These are phyloP conservation scores for Komagataella mondaviorum DNA, from an alignment of 805 yeast species.

Conservation along the genomic window DNA sequence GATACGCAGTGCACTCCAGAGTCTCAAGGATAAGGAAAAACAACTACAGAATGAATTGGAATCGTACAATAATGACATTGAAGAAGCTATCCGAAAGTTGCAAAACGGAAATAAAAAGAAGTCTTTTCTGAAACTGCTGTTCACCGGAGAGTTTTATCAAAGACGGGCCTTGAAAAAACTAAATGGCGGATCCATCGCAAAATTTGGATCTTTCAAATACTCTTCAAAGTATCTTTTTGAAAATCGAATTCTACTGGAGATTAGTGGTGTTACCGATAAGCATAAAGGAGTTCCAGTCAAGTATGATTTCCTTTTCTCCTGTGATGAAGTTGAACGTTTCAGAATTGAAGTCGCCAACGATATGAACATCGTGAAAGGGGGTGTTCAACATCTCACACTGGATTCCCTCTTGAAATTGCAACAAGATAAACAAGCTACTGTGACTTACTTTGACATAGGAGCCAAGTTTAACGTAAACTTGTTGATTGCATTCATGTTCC, in stretches of 20 bases:
- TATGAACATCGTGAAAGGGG: slow-evolving; percentile 35
- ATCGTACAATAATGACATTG: slow-evolving; percentile 35
- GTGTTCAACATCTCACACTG: slow-evolving; percentile 43
- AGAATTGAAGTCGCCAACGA: slow-evolving; percentile 67
- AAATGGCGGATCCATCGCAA: slow-evolving; percentile 51
- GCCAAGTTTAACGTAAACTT: slow-evolving; percentile 58
- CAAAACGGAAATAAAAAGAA: slow-evolving; percentile 32
- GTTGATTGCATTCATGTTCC: slow-evolving; percentile 55
- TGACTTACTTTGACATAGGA: slow-evolving; percentile 53
- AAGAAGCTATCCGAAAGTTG: slow-evolving; percentile 24
- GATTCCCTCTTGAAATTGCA: slow-evolving; percentile 65
- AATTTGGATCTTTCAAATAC: slow-evolving; percentile 68
- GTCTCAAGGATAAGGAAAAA: slow-evolving; percentile 29
- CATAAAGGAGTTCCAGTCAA: slow-evolving; percentile 24
- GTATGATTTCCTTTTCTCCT: slow-evolving; percentile 60
- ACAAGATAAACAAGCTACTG: slow-evolving; percentile 44
- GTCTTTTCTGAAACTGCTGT: slow-evolving; percentile 35
- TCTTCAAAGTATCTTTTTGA: slow-evolving; percentile 66
- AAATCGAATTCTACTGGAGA: slow-evolving; percentile 48
- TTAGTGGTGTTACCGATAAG: slow-evolving; percentile 34
- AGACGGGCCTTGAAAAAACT: slow-evolving; percentile 51
- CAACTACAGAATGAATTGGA: slow-evolving; percentile 27
- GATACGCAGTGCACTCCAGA: slow-evolving; percentile 26
- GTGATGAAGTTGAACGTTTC: slow-evolving; percentile 62
- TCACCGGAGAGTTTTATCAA: slow-evolving; percentile 67